Conservation (phyloP, 2,329 filamentous ascomycete species). For the Polychaeton citri region DNA sequence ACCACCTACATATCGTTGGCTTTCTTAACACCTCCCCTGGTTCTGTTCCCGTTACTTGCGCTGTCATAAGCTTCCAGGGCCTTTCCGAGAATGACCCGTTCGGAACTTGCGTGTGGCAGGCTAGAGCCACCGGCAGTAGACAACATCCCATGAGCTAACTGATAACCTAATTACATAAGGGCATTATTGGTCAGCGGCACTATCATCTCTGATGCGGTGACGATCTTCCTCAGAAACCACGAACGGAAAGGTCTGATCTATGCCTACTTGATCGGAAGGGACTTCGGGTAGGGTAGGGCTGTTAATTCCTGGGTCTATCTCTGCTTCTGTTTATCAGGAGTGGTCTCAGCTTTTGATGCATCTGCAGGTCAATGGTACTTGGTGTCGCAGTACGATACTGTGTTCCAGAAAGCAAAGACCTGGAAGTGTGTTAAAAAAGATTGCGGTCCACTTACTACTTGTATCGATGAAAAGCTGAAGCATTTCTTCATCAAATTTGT, state of each 20-base stretch:
- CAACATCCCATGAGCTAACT: constrained; percentile 38
- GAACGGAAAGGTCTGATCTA: too few species aligned
- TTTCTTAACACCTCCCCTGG: constrained; percentile 62
- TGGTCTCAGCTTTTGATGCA: too few species aligned
- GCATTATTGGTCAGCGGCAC: constrained; percentile 9
- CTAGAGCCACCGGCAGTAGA: constrained; percentile 34
- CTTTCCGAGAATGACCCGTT: constrained; percentile 47
- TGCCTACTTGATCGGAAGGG: too few species aligned
- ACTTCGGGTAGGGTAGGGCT: constrained; percentile 7
- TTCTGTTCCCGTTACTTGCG: constrained; percentile 67
- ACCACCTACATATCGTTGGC: constrained; percentile 58
- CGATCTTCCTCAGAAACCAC: constrained; percentile 7
- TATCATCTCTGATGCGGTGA: constrained; percentile 1
- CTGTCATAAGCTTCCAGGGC: constrained; percentile 66
- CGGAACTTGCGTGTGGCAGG: constrained; percentile 38
- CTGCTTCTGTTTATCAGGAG: constrained; percentile 8
- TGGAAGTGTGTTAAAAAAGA: too few species aligned
- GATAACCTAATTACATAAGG: constrained; percentile 44
- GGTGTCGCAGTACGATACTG: too few species aligned
- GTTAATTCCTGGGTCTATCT: constrained; percentile 12
- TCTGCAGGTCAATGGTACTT: too few species aligned
- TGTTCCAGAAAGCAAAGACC: too few species aligned
- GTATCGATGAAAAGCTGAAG: constrained; percentile 49
- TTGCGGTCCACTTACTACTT: constrained; percentile 18
- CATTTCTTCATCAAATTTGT: constrained; percentile 56